Base-by-base conservation (phyloP, 208 protist species). In the Crithidia bombi region DNA sequence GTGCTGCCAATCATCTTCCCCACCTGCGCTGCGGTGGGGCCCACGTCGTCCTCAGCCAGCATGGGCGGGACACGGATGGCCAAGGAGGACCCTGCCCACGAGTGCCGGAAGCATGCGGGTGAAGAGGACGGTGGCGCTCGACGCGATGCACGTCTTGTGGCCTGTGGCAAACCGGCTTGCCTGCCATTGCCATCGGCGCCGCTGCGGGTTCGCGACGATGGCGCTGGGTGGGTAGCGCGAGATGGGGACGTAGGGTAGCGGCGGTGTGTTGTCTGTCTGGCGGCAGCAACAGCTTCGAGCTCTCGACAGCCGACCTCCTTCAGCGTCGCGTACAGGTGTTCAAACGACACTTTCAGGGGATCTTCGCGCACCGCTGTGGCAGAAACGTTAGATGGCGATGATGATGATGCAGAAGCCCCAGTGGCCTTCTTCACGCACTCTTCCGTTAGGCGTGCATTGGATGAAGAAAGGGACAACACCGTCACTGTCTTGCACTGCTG, bases 61-160 rank as follows among this genome's bases (percentile, higher is more conserved):
- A 65, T 65, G 17, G 47, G 39, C 10, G 70, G 70, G 12, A 76
- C 46, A 19, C 36, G 55, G 12, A 75, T 58, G 0, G 28, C n/a
- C 21, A 54, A 25, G 14, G 44, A 21, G 33, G 55, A 58, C 1
- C 21, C 44, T 12, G 9, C 0, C 54, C 36, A 61, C 36, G 44
- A 28, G 35, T 57, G 44, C 36, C 39, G 61, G 43, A 46, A 69
- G 35, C 61, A 50, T 0, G 46, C 39, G 19, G 25, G 19, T 25
- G 36, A 30, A 19, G 52, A 58, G 43, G 7, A 19, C 5, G 47
- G 19, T 26, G 12, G n/a, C 28, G 52, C 17, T 5, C 5, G 32
- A 23, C 17, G 14, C 28, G 52, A 38, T 33, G 33, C n/a, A n/a
- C n/a, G n/a, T n/a, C n/a, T n/a, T n/a, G n/a, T n/a, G n/a, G n/a